phyloP scores from a whole-genome alignment of 1,139 yeast species.

The Candida labiduridarum region DNA sequence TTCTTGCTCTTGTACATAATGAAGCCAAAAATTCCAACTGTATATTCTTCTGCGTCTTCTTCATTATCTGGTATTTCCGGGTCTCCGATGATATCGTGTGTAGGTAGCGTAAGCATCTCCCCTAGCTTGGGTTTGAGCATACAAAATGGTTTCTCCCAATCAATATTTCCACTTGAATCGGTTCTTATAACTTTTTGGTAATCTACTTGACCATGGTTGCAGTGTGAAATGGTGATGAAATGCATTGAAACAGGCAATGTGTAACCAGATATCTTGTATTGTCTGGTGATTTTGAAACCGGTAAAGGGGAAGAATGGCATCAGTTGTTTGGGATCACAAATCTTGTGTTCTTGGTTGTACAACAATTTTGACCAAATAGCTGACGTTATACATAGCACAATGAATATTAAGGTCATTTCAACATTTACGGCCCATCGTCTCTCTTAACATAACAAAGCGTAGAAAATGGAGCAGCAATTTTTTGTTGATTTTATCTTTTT shows the following conservation, averaged over 20 bases:
- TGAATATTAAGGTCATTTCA: constrained; percentile 1
- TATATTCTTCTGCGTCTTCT: constrained; percentile 5
- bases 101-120: constrained; percentile 14
- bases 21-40: constrained; percentile 11
- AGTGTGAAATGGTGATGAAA: constrained; percentile 53
- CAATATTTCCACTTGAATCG: constrained; percentile 40
- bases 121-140: constrained; percentile 34
- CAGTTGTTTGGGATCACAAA: constrained; percentile 36
- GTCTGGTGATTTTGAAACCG: constrained; percentile 61
- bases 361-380: background rate
- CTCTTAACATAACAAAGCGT: background rate
- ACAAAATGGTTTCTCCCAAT: constrained; percentile 59
- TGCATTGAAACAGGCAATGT: constrained; percentile 43
- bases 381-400: background rate
- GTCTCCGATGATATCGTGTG: constrained; percentile 17
- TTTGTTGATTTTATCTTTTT: background rate
- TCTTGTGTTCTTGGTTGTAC: constrained; percentile 28
- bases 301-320: constrained; percentile 46
- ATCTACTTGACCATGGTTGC: constrained; percentile 55
- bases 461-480: background rate
- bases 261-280: constrained; percentile 45
- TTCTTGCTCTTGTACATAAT: constrained; percentile 10
- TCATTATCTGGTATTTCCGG: constrained; percentile 5
- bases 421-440: background rate
- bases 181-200: constrained; percentile 43